Percentiles rank a stretch among this genome's conserved stretches.
These are phyloP conservation scores for Phytophthora boehmeriae DNA, from an alignment of 352 stramenopile species.

Conservation along the genomic window DNA sequence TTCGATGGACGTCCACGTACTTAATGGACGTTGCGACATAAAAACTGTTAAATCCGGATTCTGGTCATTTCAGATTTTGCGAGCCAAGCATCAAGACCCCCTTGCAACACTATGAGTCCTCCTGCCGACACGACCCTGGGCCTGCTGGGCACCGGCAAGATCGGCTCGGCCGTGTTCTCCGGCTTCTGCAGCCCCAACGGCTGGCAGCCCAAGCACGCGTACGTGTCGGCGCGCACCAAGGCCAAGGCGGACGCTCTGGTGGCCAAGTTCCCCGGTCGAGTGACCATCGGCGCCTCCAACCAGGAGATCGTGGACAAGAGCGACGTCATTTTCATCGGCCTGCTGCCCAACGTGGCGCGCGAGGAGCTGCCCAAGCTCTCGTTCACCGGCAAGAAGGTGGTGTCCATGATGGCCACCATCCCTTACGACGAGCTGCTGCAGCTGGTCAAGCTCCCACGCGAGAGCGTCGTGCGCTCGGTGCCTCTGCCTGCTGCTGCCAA, in stretches of 20 bases:
- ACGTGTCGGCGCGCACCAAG: slow-evolving; percentile 73
- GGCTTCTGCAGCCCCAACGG: slow-evolving; percentile 81
- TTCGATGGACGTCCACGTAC: neutral
- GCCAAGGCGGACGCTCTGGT: slow-evolving; percentile 79
- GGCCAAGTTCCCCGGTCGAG: slow-evolving; percentile 65
- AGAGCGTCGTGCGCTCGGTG: slow-evolving; percentile 82
- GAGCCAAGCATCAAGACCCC: slow-evolving; percentile 5
- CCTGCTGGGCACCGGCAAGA: slow-evolving; percentile 87
- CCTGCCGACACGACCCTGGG: slow-evolving; percentile 65
- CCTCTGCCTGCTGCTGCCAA: slow-evolving; percentile 77
- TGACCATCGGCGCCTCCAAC: slow-evolving; percentile 71
- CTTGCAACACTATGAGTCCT: slow-evolving; percentile 49
- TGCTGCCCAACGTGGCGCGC: slow-evolving; percentile 74
- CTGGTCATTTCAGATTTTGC: slow-evolving; percentile 4
- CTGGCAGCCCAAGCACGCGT: slow-evolving; percentile 79
- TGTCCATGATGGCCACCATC: slow-evolving; percentile 92
- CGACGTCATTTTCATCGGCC: slow-evolving; percentile 83
- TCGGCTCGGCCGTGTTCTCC: slow-evolving; percentile 81
- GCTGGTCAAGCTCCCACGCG: slow-evolving; percentile 68
- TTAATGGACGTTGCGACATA: neutral
- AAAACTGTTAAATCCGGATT: neutral
- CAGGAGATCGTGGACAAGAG: slow-evolving; percentile 86
- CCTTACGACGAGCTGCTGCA: slow-evolving; percentile 82
- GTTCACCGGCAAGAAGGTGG: slow-evolving; percentile 70
- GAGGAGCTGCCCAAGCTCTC: slow-evolving; percentile 74